Evolutionary conservation across 768 basidiomycete species (phyloP).

Genomic region (Xerocomus spinulosus): DNA sequence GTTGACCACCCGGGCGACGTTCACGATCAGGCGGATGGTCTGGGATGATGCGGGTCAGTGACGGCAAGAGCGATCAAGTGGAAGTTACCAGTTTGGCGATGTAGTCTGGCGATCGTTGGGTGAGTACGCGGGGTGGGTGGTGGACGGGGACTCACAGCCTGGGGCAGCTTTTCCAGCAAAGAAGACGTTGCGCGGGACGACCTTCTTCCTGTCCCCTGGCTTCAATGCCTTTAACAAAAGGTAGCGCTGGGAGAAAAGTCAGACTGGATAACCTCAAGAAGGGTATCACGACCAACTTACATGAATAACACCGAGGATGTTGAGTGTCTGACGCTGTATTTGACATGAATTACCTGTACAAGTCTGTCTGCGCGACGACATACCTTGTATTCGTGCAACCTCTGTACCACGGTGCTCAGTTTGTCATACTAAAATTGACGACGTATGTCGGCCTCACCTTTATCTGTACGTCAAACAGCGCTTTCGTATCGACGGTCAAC

Average conservation of each 20-base stretch:
- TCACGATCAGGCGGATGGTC: conserved; percentile 92
- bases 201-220: conserved; percentile 74
- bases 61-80: not conserved
- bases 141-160: conserved; percentile 52
- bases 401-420: conserved; percentile 37
- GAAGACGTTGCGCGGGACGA: conserved; percentile 85
- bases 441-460: conserved; percentile 42
- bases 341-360: not conserved
- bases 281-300: conserved; percentile 40
- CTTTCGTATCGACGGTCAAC: conserved; percentile 63
- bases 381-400: conserved; percentile 90
- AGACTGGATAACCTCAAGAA: not conserved
- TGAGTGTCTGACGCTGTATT: conserved; percentile 81
- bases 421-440: not conserved
- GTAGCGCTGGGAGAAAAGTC: conserved; percentile 56
- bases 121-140: conserved; percentile 5
- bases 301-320: conserved; percentile 87
- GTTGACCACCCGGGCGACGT: conserved; percentile 65
- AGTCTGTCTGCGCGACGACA: not conserved
- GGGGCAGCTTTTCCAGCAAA: conserved; percentile 98
- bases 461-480: conserved; percentile 90
- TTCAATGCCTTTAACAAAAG: conserved; percentile 74
- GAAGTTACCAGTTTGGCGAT: conserved; percentile 75
- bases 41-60: conserved; percentile 23
- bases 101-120: conserved; percentile 50